phyloP scores from a whole-genome alignment of 1,284 basidiomycete genomes.

The Coniophora puteana region DNA sequence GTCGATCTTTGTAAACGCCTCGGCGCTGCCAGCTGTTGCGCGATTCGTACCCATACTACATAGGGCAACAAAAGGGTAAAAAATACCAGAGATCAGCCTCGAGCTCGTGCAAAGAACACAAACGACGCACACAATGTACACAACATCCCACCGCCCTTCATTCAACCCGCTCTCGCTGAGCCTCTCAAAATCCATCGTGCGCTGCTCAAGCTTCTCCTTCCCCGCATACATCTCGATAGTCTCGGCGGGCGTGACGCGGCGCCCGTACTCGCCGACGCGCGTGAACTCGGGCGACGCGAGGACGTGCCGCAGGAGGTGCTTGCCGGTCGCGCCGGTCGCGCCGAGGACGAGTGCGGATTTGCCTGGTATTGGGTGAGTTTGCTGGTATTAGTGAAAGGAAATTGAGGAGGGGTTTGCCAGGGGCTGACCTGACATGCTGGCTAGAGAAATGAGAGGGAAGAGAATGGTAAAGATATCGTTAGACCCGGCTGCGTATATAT shows the following conservation, averaged over 20 bases:
- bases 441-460: too few species aligned
- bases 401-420: too few species aligned
- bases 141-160: constrained; percentile 63
- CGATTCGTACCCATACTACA: constrained; percentile 65
- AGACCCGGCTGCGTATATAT: too few species aligned
- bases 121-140: too few species aligned
- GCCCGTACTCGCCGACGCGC: constrained; percentile 62
- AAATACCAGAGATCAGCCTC: too few species aligned
- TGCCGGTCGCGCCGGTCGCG: constrained; percentile 61
- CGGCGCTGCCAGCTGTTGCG: constrained; percentile 56
- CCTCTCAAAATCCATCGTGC: constrained; percentile 64
- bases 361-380: too few species aligned
- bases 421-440: too few species aligned
- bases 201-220: constrained; percentile 55
- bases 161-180: constrained; percentile 46
- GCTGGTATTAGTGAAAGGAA: too few species aligned
- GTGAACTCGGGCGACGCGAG: constrained; percentile 49
- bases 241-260: constrained; percentile 48
- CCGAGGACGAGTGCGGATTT: constrained; percentile 61
- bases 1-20: constrained; percentile 72
- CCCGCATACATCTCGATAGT: too few species aligned
- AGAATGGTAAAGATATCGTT: too few species aligned
- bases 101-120: too few species aligned
- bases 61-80: constrained; percentile 51
- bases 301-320: constrained; percentile 51